Evolutionary conservation across 2,329 filamentous ascomycete species (phyloP), one percentile per base, ranked within the genome.

Genomic region (Ceratocystis albifundus): DNA sequence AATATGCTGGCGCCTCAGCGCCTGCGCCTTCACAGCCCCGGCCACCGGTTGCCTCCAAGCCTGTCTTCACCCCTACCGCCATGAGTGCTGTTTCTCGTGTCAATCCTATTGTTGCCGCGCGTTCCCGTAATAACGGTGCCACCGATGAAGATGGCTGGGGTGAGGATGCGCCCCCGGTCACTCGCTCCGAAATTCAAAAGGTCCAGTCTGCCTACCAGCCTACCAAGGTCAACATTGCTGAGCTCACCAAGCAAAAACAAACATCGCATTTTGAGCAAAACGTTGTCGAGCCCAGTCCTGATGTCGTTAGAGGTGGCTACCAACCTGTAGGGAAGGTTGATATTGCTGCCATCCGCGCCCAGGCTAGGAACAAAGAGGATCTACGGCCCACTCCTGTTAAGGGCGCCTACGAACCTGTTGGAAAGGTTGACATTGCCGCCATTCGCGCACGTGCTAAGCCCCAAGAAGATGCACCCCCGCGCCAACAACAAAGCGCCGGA

Each of bases 281-380:
- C 4, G 20, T 68, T 36, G 82, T 82, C 71, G 82, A 89, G 69
- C 2, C 62, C 8, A n/a, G 30, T 22, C 10, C 72, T 28, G 88
- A 91, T 73, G 83, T 96, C 22, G 85, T 97, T 64, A 88, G 78
- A 72, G 94, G 94, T 57, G 88, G 83, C 17, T 99, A 99, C 76
- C 90, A 96, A 74, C 94, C 94, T 22, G 80, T 99, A 71, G 94
- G 94, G 66, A 97, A 96, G 78, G 89, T 99, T n/a, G 92, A 99
- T 73, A 97, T 99, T 76, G 88, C 88, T 28, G 92, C 90, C 46
- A 88, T 99, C 70, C 85, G 94, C 69, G 86, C 80, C 74, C 90
- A 82, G 79, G 91, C 77, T 73, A 86, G 80, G 79, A 86, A 79
- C 71, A 80, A 74, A 75, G 82, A 82, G 59, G 90, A 96, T 72